Conservation (phyloP, 345 rosid genomes). For the Nasturtium officinale region DNA sequence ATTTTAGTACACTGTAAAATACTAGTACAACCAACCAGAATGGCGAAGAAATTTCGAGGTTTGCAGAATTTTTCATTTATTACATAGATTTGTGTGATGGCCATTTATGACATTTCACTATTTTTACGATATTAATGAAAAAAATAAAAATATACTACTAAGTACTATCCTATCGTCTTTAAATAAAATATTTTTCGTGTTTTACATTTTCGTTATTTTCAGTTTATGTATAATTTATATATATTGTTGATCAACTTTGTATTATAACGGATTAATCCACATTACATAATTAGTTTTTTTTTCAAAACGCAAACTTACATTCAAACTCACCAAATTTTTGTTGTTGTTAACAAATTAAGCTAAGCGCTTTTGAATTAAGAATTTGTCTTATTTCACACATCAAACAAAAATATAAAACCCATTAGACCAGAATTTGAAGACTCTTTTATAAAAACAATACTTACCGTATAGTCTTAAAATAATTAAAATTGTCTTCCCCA, state of each 20-base stretch:
- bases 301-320: background rate
- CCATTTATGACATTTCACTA: background rate
- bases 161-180: background rate
- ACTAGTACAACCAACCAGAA: background rate
- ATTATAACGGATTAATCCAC: background rate
- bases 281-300: background rate
- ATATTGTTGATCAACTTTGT: background rate
- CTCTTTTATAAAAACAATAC: background rate
- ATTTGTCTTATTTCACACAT: background rate
- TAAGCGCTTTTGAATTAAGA: background rate
- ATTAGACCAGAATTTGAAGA: constrained; percentile 18
- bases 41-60: background rate
- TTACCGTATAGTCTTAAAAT: background rate
- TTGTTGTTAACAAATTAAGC: constrained; percentile 2
- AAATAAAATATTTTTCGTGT: background rate
- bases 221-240: background rate
- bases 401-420: background rate
- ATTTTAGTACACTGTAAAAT: background rate
- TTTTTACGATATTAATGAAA: background rate
- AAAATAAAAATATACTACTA: background rate
- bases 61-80: background rate
- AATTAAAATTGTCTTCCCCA: constrained; percentile 10
- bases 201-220: background rate
- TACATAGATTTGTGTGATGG: background rate
- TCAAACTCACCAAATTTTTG: background rate